A percentile compares a stretch with the other conserved stretches of the same genome.
These are phyloP conservation scores for Metschnikowia chrysomelidarum DNA, from an alignment of 805 yeast genomes.

Conservation along the genomic window DNA sequence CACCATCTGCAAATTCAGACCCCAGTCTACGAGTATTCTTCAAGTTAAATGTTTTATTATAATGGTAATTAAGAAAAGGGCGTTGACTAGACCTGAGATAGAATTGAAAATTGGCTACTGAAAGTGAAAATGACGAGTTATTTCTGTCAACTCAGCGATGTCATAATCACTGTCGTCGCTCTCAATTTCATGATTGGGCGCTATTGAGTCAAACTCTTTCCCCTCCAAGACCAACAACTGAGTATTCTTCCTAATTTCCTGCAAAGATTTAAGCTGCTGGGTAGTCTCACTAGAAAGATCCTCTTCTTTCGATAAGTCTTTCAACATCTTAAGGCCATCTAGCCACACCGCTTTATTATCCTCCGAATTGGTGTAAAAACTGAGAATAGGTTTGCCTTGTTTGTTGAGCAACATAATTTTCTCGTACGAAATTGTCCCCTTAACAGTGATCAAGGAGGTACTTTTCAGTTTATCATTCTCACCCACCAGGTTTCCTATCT, in stretches of 20 bases:
- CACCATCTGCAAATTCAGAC: too few species aligned
- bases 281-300: conserved; percentile 38
- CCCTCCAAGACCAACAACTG: conserved; percentile 39
- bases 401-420: conserved; percentile 50
- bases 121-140: conserved; percentile 27
- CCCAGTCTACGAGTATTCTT: too few species aligned
- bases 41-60: too few species aligned
- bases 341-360: conserved; percentile 72
- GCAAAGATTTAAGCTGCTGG: conserved; percentile 32
- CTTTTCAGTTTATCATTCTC: conserved; percentile 45
- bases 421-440: conserved; percentile 56
- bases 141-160: conserved; percentile 24
- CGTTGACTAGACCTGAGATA: too few species aligned
- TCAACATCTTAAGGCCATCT: conserved; percentile 64
- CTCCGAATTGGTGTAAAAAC: conserved; percentile 69
- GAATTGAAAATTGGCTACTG: too few species aligned
- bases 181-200: conserved; percentile 16
- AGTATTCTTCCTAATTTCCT: conserved; percentile 38
- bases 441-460: conserved; percentile 49
- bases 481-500: conserved; percentile 41
- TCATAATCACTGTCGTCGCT: conserved; percentile 28
- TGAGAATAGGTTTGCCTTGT: conserved; percentile 43
- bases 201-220: conserved; percentile 16
- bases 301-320: conserved; percentile 31
- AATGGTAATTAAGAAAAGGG: too few species aligned